Evolutionary conservation across 2,329 filamentous ascomycete genomes (phyloP).

Genomic region (Scorias spongiosa): DNA sequence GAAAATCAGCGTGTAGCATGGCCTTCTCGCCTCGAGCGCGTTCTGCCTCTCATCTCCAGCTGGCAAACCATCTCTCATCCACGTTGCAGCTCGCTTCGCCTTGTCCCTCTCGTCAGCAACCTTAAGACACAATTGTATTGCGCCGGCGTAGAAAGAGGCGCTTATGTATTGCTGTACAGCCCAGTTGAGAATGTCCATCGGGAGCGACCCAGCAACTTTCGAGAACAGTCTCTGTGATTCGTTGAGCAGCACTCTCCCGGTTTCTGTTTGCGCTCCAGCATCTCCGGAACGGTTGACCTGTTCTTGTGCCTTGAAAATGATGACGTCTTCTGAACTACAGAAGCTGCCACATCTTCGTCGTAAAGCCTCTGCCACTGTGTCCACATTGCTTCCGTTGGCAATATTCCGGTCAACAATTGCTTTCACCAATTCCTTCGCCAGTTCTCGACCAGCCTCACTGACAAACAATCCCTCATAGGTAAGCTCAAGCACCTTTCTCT

Average conservation of each 20-base stretch:
- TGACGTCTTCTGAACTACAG: constrained; percentile 91
- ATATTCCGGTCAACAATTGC: constrained; percentile 98
- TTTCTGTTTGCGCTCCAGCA: constrained; percentile 56
- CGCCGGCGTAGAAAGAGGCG: constrained; percentile 78
- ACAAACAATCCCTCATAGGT: constrained; percentile 85
- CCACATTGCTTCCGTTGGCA: constrained; percentile 88
- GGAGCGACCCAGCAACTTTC: constrained; percentile 71
- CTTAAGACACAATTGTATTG: constrained; percentile 70
- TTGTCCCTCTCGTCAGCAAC: constrained; percentile 78
- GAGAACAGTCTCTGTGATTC: constrained; percentile 82
- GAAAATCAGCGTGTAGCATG: constrained; percentile 80
- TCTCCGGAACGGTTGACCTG: constrained; percentile 80
- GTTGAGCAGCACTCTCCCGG: constrained; percentile 64
- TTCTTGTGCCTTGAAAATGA: constrained; percentile 97
- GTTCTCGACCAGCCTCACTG: constrained; percentile 60
- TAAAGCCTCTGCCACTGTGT: constrained; percentile 91
- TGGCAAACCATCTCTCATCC: constrained; percentile 73
- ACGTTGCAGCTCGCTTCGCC: constrained; percentile 68
- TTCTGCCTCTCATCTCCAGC: constrained; percentile 51
- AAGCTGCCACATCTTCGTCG: constrained; percentile 88
- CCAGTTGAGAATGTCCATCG: constrained; percentile 61
- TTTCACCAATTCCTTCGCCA: constrained; percentile 90
- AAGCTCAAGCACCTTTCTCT: constrained; percentile 55
- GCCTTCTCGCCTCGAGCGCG: constrained; percentile 55
- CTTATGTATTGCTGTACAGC: constrained; percentile 66